Base-by-base conservation (phyloP, 2,329 filamentous ascomycete genomes). In the Mollisiaceae sp. region DNA sequence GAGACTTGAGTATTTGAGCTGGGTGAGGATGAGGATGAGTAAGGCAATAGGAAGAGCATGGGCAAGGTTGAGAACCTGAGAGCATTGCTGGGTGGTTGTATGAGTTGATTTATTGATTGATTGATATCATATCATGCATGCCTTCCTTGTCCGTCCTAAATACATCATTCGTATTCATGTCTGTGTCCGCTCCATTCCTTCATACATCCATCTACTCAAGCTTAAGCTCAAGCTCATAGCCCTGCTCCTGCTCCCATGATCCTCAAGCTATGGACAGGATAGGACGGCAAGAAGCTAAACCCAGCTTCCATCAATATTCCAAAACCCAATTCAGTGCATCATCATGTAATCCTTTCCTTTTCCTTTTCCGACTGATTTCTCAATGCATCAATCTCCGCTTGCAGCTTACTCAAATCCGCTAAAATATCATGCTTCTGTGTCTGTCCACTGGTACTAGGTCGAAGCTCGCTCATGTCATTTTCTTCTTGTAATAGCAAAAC, bases 301-400 rank as follows among this genome's bases (percentile, higher is more conserved):
- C 6, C 6, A 32, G 27, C 27, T 32, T 32, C 6, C 27, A 32
- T 32, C 27, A 32, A 32, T 32, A 32, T 6, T 32, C 27, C 27
- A 32, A 32, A 32, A 32, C 27, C 6, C 27, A 32, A 41, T 45
- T 8, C 43, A 45, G 8, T 39, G 24, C 22, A 22, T 22, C 20
- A 68, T 72, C 71, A 73, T 64, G 69, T 71, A 62, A 67, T 27
- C 63, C 61, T 43, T 72, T 75, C 52, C 65, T 12, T 32, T 8
- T 58, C 9, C 32, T 56, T 41, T 52, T 41, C 75, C 76, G 55
- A 77, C 79, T 77, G 78, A 8, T 79, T 82, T 71, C 85, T 80
- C 54, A 90, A 73, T 4, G 86, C 90, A 77, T 94, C 91, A 45
- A 94, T 91, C 74, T 94, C 91, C 74, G 85, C 85, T 77, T 92